Evolutionary conservation across 192 early-diverging fungal species (phyloP).

Genomic region (Gonapodya sp.): DNA sequence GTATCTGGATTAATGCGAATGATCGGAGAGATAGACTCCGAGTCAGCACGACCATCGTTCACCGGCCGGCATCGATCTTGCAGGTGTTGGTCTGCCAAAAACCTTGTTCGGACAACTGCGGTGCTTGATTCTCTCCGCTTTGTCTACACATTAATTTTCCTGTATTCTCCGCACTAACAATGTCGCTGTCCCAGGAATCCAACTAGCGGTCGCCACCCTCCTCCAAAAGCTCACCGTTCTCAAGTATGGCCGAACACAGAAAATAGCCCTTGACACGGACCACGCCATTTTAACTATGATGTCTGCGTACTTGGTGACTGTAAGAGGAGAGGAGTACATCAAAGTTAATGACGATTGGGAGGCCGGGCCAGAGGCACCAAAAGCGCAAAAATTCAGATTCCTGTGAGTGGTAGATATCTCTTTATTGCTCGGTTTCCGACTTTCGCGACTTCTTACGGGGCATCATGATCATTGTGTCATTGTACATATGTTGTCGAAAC

Average conservation of each 20-base stretch:
- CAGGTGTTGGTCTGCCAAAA: too few relatives aligned
- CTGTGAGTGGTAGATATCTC: neutral
- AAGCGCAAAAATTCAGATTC: neutral
- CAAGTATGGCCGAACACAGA: neutral
- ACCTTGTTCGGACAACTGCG: too few relatives aligned
- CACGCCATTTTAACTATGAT: neutral
- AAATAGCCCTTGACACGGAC: neutral
- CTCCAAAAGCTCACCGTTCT: neutral
- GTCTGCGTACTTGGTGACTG: neutral
- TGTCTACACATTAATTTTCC: neutral
- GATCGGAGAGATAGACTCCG: too few relatives aligned
- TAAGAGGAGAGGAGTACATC: neutral
- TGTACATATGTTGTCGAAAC: neutral
- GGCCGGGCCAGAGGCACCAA: slow-evolving; percentile 3
- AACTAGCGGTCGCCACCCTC: slow-evolving; percentile 5
- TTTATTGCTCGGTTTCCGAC: too few relatives aligned
- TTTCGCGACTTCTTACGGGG: too few relatives aligned
- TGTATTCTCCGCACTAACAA: too few relatives aligned
- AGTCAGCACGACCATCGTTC: too few relatives aligned
- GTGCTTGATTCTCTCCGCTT: too few relatives aligned
- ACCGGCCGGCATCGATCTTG: too few relatives aligned
- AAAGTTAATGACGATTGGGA: neutral
- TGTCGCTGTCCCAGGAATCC: slow-evolving; percentile 1
- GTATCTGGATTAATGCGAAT: too few relatives aligned
- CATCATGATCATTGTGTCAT: neutral